Percentiles rank a stretch among this genome's conserved stretches.
Evolutionary conservation across 345 rosid genomes (phyloP).

Genomic region (Acer negundo): DNA sequence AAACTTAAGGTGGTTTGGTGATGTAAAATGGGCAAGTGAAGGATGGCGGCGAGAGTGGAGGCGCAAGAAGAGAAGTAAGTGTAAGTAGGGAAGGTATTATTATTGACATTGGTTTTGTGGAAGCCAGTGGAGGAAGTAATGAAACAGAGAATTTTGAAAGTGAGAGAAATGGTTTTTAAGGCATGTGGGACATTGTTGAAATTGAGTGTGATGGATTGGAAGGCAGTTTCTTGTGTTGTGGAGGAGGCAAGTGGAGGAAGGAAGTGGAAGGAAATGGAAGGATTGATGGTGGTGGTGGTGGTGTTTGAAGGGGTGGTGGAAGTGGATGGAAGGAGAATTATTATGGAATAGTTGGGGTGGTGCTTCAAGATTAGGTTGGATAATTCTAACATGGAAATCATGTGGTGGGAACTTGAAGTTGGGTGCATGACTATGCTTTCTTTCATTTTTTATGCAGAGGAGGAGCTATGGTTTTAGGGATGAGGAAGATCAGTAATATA

Average conservation of each 20-base stretch:
- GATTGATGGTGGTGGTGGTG: slow-evolving; percentile 6
- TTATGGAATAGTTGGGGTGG: slow-evolving; percentile 1
- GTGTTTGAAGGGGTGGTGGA: neutral
- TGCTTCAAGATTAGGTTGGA: slow-evolving; percentile 27
- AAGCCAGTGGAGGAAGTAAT: slow-evolving; percentile 16
- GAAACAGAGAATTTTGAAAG: slow-evolving; percentile 12
- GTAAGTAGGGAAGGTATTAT: slow-evolving; percentile 24
- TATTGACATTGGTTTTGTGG: slow-evolving; percentile 2
- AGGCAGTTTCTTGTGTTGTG: neutral
- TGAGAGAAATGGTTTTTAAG: slow-evolving; percentile 16
- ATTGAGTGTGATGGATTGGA: slow-evolving; percentile 22
- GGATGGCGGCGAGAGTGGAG: slow-evolving; percentile 23
- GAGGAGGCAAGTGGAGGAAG: slow-evolving; percentile 12
- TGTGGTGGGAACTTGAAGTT: slow-evolving; percentile 20
- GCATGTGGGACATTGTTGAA: slow-evolving; percentile 14
- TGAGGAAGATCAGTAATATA: too few species aligned
- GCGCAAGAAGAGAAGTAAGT: slow-evolving; percentile 35
- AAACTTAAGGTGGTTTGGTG: slow-evolving; percentile 25
- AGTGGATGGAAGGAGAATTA: slow-evolving; percentile 14
- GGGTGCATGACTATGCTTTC: slow-evolving; percentile 19
- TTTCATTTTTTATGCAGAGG: slow-evolving; percentile 15
- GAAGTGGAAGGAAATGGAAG: slow-evolving; percentile 14
- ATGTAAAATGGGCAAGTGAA: slow-evolving; percentile 31
- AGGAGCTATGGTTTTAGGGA: too few species aligned
- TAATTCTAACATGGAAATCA: slow-evolving; percentile 28